These are phyloP conservation scores for Globisporangium ultimum DNA, from an alignment of 352 stramenopile genomes.

Conservation along the genomic window DNA sequence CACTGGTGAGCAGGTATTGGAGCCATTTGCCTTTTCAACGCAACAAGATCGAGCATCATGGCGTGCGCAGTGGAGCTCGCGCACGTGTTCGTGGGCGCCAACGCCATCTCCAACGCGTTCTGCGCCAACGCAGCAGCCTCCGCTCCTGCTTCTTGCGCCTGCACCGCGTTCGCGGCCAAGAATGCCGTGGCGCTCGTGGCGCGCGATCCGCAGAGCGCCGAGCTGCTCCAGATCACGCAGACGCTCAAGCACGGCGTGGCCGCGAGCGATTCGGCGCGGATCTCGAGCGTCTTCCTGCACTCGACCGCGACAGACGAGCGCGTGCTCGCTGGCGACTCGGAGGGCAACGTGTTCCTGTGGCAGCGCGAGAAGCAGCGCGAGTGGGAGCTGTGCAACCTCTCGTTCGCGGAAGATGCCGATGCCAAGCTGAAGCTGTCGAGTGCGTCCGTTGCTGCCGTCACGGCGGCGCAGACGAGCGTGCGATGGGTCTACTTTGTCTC, in stretches of 20 bases:
- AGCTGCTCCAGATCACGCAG: conserved; percentile 22
- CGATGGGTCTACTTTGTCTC: conserved; percentile 36
- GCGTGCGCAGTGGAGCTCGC: conserved; percentile 23
- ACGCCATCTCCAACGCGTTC: conserved; percentile 51
- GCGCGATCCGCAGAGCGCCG: conserved; percentile 2
- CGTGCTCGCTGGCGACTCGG: conserved; percentile 61
- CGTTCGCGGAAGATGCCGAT: not conserved
- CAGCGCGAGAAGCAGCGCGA: not conserved
- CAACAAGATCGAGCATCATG: not conserved
- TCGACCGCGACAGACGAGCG: conserved; percentile 1
- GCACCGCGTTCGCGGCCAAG: conserved; percentile 32
- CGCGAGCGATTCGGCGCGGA: conserved; percentile 23
- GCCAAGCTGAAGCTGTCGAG: conserved; percentile 12
- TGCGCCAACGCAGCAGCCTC: conserved; percentile 14
- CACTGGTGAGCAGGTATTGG: conserved; percentile 1
- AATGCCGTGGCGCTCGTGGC: conserved; percentile 47
- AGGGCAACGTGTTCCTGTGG: conserved; percentile 65
- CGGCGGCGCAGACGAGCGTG: conserved; percentile 22
- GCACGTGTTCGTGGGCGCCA: conserved; percentile 54
- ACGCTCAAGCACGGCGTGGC: conserved; percentile 47
- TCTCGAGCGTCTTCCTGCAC: conserved; percentile 45
- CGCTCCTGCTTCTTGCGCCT: not conserved
- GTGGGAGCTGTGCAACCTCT: conserved; percentile 24
- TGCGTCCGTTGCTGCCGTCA: conserved; percentile 37
- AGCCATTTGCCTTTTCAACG: not conserved